These are phyloP conservation scores for Peribolospora kevripleyi DNA, from an alignment of 768 basidiomycete genomes.

Conservation along the genomic window DNA sequence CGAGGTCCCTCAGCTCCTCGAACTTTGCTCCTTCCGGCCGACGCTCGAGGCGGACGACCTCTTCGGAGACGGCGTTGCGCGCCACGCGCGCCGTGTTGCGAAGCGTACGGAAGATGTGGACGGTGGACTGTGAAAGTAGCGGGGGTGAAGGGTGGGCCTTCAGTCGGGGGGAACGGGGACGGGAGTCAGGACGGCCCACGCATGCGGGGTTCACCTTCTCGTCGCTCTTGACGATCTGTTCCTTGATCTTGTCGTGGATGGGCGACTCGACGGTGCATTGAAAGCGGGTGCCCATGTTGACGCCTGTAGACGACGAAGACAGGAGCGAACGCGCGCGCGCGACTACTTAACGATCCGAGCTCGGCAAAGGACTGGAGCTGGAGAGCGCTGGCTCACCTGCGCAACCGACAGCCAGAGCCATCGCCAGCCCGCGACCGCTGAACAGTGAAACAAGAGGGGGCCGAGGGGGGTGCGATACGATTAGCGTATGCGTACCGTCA, in stretches of 20 bases:
- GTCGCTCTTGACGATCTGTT: conserved; percentile 57
- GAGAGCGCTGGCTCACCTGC: conserved; percentile 28
- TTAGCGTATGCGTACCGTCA: too few species aligned
- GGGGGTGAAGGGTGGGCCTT: not conserved
- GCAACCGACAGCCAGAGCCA: conserved; percentile 58
- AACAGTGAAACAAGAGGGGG: too few species aligned
- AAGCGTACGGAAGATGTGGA: conserved; percentile 74
- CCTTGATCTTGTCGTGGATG: conserved; percentile 44
- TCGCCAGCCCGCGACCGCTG: conserved; percentile 58
- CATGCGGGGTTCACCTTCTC: conserved; percentile 28
- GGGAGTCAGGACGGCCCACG: conserved; percentile 21
- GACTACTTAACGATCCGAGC: not conserved
- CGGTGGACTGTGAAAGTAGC: conserved; percentile 16
- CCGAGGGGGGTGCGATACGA: too few species aligned
- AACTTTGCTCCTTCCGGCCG: conserved; percentile 69
- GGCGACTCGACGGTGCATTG: conserved; percentile 74
- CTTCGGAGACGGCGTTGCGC: conserved; percentile 32
- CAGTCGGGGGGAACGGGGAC: too few species aligned
- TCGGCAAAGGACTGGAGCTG: not conserved
- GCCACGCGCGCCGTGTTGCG: conserved; percentile 12
- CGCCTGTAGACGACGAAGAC: conserved; percentile 29
- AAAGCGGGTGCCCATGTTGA: conserved; percentile 82
- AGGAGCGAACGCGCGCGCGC: not conserved
- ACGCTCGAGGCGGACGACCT: conserved; percentile 64
- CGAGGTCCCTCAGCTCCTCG: conserved; percentile 36